These are phyloP conservation scores for Coriaria nepalensis DNA, from an alignment of 306 rosid species.

Conservation along the genomic window DNA sequence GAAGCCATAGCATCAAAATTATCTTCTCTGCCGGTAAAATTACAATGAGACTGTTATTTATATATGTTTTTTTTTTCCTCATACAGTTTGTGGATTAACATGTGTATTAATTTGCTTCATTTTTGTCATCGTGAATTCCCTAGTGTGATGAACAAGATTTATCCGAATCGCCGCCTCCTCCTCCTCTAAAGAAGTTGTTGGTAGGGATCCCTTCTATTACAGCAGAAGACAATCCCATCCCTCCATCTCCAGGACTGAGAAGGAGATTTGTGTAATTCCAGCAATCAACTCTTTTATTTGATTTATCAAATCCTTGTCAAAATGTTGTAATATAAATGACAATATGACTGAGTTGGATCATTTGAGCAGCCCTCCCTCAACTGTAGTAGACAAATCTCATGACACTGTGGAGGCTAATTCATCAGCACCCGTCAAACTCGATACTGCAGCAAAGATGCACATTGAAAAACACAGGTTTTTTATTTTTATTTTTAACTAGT, in stretches of 20 bases:
- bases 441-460: slow-evolving; percentile 54
- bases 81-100: neutral
- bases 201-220: slow-evolving; percentile 31
- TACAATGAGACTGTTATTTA: neutral
- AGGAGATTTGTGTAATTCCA: slow-evolving; percentile 58
- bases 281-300: neutral
- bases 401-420: slow-evolving; percentile 32
- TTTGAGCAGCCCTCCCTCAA: slow-evolving; percentile 39
- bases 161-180: slow-evolving; percentile 27
- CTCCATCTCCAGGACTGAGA: slow-evolving; percentile 57
- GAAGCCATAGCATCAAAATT: slow-evolving; percentile 69
- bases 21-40: slow-evolving; percentile 27
- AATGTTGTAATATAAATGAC: slow-evolving; percentile 16
- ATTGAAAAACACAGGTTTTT: slow-evolving; percentile 76
- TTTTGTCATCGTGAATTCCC: slow-evolving; percentile 11
- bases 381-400: slow-evolving; percentile 33
- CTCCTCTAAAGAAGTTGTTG: slow-evolving; percentile 21
- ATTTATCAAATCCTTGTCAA: slow-evolving; percentile 6
- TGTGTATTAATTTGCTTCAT: neutral
- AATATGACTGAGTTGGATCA: slow-evolving; percentile 6
- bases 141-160: slow-evolving; percentile 36
- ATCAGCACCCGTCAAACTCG: slow-evolving; percentile 52
- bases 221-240: slow-evolving; percentile 27
- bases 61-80: neutral
- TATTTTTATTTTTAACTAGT: neutral